A percentile compares a stretch with the other conserved stretches of the same genome.
phyloP scores from a whole-genome alignment of 768 basidiomycete species.

The Termitomyces eurrhizus region DNA sequence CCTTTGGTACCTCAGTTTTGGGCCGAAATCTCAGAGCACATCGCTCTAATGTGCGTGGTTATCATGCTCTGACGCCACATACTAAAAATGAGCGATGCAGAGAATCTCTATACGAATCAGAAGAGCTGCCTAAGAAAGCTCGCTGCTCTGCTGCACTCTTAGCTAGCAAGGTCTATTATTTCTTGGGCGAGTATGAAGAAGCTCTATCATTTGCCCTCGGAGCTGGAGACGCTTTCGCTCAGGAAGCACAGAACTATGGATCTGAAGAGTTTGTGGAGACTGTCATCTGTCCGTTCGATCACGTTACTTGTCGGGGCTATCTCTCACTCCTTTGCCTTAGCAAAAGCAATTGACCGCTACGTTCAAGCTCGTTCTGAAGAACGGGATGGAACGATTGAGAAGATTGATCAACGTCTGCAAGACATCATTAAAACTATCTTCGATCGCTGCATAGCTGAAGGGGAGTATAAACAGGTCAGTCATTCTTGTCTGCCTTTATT shows the following conservation, averaged over 20 bases:
- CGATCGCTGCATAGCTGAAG: slow-evolving; percentile 77
- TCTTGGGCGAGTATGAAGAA: slow-evolving; percentile 93
- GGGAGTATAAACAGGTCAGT: slow-evolving; percentile 85
- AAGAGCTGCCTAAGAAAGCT: slow-evolving; percentile 67
- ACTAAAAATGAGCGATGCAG: slow-evolving; percentile 35
- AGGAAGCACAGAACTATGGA: slow-evolving; percentile 55
- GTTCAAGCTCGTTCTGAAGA: slow-evolving; percentile 66
- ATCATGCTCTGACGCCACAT: slow-evolving; percentile 10
- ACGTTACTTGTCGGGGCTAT: background rate
- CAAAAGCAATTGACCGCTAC: slow-evolving; percentile 95
- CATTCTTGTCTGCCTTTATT: slow-evolving; percentile 6
- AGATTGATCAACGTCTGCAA: slow-evolving; percentile 78
- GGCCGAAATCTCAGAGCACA: slow-evolving; percentile 97
- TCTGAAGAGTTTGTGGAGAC: slow-evolving; percentile 92
- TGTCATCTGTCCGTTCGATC: slow-evolving; percentile 71
- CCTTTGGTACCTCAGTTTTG: slow-evolving; percentile 91
- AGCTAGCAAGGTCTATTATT: slow-evolving; percentile 98
- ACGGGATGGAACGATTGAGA: slow-evolving; percentile 43
- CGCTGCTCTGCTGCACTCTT: slow-evolving; percentile 86
- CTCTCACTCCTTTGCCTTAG: slow-evolving; percentile 34
- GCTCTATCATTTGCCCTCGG: slow-evolving; percentile 93
- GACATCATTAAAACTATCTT: slow-evolving; percentile 89
- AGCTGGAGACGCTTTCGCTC: slow-evolving; percentile 83
- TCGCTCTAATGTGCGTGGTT: slow-evolving; percentile 74
- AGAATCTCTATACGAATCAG: slow-evolving; percentile 85